Percentiles rank a stretch among this genome's conserved stretches.
These are phyloP conservation scores for Salix arbutifolia DNA, from an alignment of 345 rosid species.

Conservation along the genomic window DNA sequence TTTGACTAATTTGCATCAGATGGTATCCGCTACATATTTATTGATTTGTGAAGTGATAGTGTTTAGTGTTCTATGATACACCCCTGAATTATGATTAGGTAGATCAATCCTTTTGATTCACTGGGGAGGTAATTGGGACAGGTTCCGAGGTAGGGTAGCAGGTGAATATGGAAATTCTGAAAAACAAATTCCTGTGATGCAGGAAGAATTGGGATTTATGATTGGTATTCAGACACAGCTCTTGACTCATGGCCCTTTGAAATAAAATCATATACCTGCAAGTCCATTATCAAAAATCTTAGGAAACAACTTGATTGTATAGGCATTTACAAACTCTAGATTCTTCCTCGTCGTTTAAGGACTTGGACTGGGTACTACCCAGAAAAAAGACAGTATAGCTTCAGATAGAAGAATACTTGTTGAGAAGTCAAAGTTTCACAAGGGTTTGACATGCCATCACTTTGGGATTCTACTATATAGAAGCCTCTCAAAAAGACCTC, in stretches of 20 bases:
- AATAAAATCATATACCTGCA: not conserved
- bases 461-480: not conserved
- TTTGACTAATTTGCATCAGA: not conserved
- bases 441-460: not conserved
- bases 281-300: not conserved
- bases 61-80: not conserved
- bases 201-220: not conserved
- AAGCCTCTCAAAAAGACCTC: not conserved
- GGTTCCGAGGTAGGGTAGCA: not conserved
- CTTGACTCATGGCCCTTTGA: not conserved
- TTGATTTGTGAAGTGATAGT: not conserved
- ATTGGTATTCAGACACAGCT: not conserved
- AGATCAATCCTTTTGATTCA: not conserved
- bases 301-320: not conserved
- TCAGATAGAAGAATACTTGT: not conserved
- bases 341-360: not conserved
- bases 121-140: not conserved
- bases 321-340: not conserved
- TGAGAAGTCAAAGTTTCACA: not conserved
- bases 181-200: not conserved
- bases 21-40: not conserved
- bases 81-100: not conserved
- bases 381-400: not conserved
- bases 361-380: not conserved
- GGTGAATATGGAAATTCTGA: not conserved